Conservation (phyloP, 306 rosid species). For the Styphnolobium japonicum region DNA sequence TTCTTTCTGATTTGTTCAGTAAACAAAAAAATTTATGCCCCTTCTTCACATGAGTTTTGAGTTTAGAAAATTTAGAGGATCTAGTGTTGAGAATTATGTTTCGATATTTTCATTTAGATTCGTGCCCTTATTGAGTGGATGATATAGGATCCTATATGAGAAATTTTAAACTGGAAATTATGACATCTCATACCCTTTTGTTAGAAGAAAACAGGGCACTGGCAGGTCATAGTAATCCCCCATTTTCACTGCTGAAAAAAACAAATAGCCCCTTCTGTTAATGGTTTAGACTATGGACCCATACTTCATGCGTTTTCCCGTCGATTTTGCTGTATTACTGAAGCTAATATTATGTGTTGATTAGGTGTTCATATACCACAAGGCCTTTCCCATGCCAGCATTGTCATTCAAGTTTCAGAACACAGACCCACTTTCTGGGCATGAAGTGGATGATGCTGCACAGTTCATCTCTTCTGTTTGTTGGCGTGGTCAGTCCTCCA, state of each 20-base stretch:
- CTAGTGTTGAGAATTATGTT: no score
- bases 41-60: no score
- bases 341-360: slow-evolving; percentile 25
- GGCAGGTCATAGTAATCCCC: no score
- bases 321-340: slow-evolving; percentile 1
- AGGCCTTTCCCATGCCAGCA: slow-evolving; percentile 96
- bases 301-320: background rate
- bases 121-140: background rate
- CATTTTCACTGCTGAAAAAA: no score
- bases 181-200: background rate
- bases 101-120: background rate
- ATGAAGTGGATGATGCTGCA: slow-evolving; percentile 63
- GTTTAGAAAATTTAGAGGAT: no score
- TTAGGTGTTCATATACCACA: slow-evolving; percentile 95
- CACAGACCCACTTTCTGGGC: slow-evolving; percentile 71
- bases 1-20: no score
- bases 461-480: slow-evolving; percentile 91
- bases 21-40: no score
- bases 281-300: background rate
- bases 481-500: slow-evolving; percentile 90
- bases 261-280: background rate
- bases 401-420: slow-evolving; percentile 80
- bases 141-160: background rate
- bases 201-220: no score
- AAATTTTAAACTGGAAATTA: background rate